A percentile compares a stretch with the other conserved stretches of the same genome.
Conservation (phyloP, 306 rosid genomes). For the Dryas octopetala region DNA sequence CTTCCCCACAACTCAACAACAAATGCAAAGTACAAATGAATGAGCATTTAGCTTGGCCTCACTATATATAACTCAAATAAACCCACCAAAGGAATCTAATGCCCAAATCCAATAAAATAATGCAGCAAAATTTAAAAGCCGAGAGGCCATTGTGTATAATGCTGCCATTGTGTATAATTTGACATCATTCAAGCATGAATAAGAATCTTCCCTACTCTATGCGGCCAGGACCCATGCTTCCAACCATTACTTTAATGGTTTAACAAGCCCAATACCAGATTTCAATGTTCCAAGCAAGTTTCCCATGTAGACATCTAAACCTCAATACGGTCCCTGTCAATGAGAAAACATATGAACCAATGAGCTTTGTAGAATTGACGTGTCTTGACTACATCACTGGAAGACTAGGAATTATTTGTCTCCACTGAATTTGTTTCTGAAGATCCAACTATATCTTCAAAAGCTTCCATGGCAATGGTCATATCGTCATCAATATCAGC, state of each 20-base stretch:
- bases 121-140: not conserved
- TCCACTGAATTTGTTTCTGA: slow-evolving; percentile 54
- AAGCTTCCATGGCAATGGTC: slow-evolving; percentile 71
- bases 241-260: not conserved
- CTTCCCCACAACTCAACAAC: too few species aligned
- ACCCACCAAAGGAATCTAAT: too few species aligned
- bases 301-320: slow-evolving; percentile 4
- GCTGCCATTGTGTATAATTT: not conserved
- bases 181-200: not conserved
- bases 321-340: slow-evolving; percentile 3
- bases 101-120: not conserved
- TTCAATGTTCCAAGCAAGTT: slow-evolving; percentile 17
- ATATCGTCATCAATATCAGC: slow-evolving; percentile 61
- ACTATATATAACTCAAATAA: too few species aligned
- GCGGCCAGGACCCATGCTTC: slow-evolving; percentile 3
- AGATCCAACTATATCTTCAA: slow-evolving; percentile 54
- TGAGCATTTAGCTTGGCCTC: too few species aligned
- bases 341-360: slow-evolving; percentile 15
- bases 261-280: slow-evolving; percentile 23
- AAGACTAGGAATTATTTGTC: slow-evolving; percentile 41
- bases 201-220: slow-evolving; percentile 9
- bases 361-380: slow-evolving; percentile 25
- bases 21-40: too few species aligned
- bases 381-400: not conserved
- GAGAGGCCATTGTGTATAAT: not conserved